These are phyloP conservation scores for Epichloe amarillans DNA, from an alignment of 2,329 filamentous ascomycete species.

Conservation along the genomic window DNA sequence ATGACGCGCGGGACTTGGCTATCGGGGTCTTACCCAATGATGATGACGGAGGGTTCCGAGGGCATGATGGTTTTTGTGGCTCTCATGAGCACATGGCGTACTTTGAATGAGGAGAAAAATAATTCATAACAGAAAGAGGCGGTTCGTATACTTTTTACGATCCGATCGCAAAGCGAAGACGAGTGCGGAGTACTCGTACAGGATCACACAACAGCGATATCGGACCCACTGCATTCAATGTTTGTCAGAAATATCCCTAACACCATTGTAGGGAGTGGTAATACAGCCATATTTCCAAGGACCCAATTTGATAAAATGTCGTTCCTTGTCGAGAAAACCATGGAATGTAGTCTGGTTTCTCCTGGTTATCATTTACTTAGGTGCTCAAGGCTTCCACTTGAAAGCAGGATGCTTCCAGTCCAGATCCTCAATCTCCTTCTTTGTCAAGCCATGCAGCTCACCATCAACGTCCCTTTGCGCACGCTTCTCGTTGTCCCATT, in stretches of 20 bases:
- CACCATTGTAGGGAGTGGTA: no score
- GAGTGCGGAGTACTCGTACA: neutral
- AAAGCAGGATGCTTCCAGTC: conserved; percentile 57
- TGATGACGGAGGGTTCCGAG: neutral
- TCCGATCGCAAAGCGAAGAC: neutral
- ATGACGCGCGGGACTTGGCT: no score
- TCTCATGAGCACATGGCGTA: neutral
- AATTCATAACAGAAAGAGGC: neutral
- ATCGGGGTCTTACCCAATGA: conserved; percentile 5
- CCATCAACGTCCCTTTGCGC: conserved; percentile 17
- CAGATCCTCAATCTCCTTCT: conserved; percentile 42
- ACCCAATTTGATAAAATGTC: no score
- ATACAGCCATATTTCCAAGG: no score
- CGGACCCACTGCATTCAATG: no score
- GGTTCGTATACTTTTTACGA: neutral
- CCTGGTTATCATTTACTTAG: neutral
- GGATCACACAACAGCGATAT: no score
- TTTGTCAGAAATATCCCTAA: no score
- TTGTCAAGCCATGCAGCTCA: conserved; percentile 39
- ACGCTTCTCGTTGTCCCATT: conserved; percentile 38
- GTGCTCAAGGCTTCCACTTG: conserved; percentile 32
- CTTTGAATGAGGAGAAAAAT: neutral
- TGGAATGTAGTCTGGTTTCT: no score
- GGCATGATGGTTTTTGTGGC: neutral
- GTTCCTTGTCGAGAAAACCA: no score